Conservation (phyloP, 192 early-diverging fungal genomes). For the Linnemannia exigua region DNA sequence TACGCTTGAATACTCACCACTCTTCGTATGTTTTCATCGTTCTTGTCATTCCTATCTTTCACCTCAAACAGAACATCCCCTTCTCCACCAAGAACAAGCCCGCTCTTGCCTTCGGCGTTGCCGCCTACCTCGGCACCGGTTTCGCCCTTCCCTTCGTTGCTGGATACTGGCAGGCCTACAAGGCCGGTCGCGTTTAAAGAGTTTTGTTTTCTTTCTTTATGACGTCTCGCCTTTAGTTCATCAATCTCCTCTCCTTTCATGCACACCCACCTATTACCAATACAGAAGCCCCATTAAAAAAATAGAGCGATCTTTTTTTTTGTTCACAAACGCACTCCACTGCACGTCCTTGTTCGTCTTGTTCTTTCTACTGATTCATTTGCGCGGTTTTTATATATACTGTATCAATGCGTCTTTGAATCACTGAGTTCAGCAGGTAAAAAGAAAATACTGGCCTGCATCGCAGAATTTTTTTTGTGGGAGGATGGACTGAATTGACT, state of each 20-base stretch:
- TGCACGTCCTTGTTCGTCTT: neutral
- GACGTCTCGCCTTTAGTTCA: neutral
- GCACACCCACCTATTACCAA: neutral
- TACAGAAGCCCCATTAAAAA: conserved; percentile 2
- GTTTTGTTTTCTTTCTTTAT: too few relatives aligned
- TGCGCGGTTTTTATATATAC: neutral
- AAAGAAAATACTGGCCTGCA: too few relatives aligned
- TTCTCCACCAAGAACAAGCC: conserved; percentile 72
- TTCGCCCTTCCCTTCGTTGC: conserved; percentile 71
- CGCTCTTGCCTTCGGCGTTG: conserved; percentile 66
- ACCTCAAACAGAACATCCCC: conserved; percentile 66
- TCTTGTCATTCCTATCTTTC: neutral
- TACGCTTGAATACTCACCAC: neutral
- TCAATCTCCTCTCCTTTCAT: too few relatives aligned
- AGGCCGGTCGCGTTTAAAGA: conserved; percentile 55
- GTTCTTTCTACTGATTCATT: neutral
- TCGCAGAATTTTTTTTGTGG: too few relatives aligned
- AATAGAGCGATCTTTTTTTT: conserved; percentile 14
- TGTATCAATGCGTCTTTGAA: too few relatives aligned
- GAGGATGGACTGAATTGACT: too few relatives aligned
- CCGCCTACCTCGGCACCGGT: conserved; percentile 65
- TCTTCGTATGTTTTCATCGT: neutral
- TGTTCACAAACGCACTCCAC: neutral
- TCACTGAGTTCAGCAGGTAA: too few relatives aligned
- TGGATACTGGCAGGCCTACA: conserved; percentile 55